Evolutionary conservation across 176 grass and related monocot genomes (phyloP), one percentile per base, ranked within the genome.

Genomic region (Eleusine coracana): DNA sequence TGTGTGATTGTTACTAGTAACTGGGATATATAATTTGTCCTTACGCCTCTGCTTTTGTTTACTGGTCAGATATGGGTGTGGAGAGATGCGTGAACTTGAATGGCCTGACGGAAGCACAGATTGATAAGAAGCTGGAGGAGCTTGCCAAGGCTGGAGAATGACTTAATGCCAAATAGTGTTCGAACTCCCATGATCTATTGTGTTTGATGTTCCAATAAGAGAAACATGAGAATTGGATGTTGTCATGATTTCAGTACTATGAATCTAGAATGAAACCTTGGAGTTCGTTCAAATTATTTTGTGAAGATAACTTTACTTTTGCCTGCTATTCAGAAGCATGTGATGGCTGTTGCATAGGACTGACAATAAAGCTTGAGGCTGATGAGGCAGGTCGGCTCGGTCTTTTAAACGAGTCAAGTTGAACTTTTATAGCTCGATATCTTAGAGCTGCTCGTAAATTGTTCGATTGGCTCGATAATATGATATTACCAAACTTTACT

Each of bases 91-190:
- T 86, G 68, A 40, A 70, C 14, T 91, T 94, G 89, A 83, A 91
- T 71, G 92, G 92, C 38, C 50, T 91, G 41, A 88, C 92, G 7
- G 82, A 90, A 83, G 85, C 72, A 3, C 89, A 94, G 58, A 94
- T 94, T 50, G 84, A 91, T 84, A 77, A 81, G 60, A 94, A 91
- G 83, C 83, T 94, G 74, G 92, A 94, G 92, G 89, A 94, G 28
- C 83, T 94, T 8, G 79, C 78, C 28, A 91, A 84, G 69, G 86
- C 83, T 2, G 79, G 82, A 44, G 58, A 64, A 74, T 62, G 68
- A 10, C 28, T 62, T 83, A 80, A 67, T 60, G 28, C 68, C 29
- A 70, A 76, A 62, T 70, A 76, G 10, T 84, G 62, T 62, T 66
- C 9, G 61, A 21, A 27, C 1, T 46, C 18, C 16, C 13, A 81